A percentile compares a stretch with the other conserved stretches of the same genome.
These are phyloP conservation scores for Trichomonas gallinae DNA, from an alignment of 208 protist species.

Conservation along the genomic window DNA sequence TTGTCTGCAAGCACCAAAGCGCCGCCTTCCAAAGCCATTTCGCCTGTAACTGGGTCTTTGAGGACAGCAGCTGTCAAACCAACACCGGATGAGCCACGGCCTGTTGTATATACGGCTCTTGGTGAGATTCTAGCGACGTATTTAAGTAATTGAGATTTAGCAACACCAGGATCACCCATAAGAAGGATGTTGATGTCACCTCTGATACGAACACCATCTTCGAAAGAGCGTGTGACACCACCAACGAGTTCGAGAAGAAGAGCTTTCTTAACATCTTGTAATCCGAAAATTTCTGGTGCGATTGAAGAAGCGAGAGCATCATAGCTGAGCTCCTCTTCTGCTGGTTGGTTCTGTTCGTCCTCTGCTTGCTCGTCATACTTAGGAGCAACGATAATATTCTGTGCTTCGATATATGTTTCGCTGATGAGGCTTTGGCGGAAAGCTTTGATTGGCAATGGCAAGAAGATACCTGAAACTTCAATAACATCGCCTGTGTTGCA, in stretches of 20 bases:
- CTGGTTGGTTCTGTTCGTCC: neutral
- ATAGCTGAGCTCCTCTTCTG: neutral
- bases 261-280: slow-evolving; percentile 40
- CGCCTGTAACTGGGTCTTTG: slow-evolving; percentile 79
- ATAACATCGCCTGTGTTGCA: slow-evolving; percentile 61
- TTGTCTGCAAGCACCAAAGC: slow-evolving; percentile 98
- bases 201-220: slow-evolving; percentile 75
- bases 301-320: neutral
- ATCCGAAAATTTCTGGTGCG: slow-evolving; percentile 6
- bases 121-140: slow-evolving; percentile 83
- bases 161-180: slow-evolving; percentile 96
- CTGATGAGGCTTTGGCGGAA: too few relatives aligned
- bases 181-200: slow-evolving; percentile 96
- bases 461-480: neutral
- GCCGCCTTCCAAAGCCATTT: slow-evolving; percentile 78
- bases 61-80: slow-evolving; percentile 97
- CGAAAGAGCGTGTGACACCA: slow-evolving; percentile 70
- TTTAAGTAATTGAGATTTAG: slow-evolving; percentile 91
- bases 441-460: neutral
- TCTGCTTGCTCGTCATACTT: neutral
- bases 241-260: slow-evolving; percentile 86
- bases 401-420: neutral
- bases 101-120: slow-evolving; percentile 88
- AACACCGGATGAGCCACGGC: slow-evolving; percentile 75
- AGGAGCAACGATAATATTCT: neutral